A percentile compares a stretch with the other conserved stretches of the same genome.
These are phyloP conservation scores for Acacia pycnantha DNA, from an alignment of 331 rosid species.

Conservation along the genomic window DNA sequence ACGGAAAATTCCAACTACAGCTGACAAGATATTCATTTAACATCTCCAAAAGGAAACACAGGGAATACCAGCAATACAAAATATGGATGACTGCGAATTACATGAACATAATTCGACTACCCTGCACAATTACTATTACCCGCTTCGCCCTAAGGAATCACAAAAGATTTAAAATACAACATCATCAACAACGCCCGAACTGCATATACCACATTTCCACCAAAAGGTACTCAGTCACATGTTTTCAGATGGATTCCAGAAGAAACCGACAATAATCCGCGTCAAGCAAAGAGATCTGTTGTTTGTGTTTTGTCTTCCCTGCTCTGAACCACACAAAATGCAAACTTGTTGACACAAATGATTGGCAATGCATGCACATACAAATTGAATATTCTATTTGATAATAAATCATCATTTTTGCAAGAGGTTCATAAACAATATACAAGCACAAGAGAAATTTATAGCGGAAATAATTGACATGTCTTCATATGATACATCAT, in stretches of 20 bases:
- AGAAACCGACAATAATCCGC: conserved; percentile 21
- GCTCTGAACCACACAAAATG: conserved; percentile 30
- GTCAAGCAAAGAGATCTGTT: conserved; percentile 28
- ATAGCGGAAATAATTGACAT: background rate
- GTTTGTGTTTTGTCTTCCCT: conserved; percentile 25
- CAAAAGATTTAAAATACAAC: conserved; percentile 30
- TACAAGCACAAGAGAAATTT: background rate
- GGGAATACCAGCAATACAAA: background rate
- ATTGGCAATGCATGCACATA: conserved; percentile 16
- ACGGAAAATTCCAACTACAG: conserved; percentile 19
- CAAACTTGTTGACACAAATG: conserved; percentile 14
- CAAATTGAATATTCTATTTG: background rate
- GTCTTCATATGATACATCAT: background rate
- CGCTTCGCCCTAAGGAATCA: conserved; percentile 28
- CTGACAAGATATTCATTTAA: background rate
- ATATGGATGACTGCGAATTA: conserved; percentile 18
- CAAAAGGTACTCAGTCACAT: conserved; percentile 16
- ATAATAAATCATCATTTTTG: conserved; percentile 17
- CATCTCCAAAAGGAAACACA: background rate
- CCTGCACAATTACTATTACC: conserved; percentile 32
- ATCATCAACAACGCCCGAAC: conserved; percentile 31
- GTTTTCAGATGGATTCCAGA: conserved; percentile 26
- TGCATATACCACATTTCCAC: conserved; percentile 18
- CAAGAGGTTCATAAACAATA: conserved; percentile 18
- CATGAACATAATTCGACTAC: conserved; percentile 19